Evolutionary conservation across 2,329 filamentous ascomycete genomes (phyloP), one percentile per base, ranked within the genome.

Genomic region (Monilinia laxa): DNA sequence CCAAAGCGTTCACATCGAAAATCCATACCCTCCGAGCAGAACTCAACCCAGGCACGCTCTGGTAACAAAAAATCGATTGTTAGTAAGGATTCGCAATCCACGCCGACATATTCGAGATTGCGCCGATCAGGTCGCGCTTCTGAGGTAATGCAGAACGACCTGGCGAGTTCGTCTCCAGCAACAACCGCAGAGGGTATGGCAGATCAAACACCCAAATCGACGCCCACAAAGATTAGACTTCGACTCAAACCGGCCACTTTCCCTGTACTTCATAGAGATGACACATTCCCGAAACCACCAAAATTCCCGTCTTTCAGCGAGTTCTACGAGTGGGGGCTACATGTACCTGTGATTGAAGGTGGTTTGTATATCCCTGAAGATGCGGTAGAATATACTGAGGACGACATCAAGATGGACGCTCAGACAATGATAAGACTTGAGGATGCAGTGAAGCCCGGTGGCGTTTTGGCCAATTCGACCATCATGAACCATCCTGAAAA

Each of bases 401-500:
- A 89, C 64, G 82, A 85, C 74, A 88, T 89, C 2, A 76, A 80
- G 55, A 83, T 84, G 64, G 93, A 97, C 77, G 93, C 92, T 1
- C 79, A 79, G 20, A 79, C 87, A n/a, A 85, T 95, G 23, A 71
- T 87, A 66, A 85, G 86, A 42, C 87, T 97, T 38, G 86, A 93
- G 71, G 80, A 87, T 58, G 93, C 92, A 70, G 87, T 87, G 4
- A 83, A 91, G 73, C 85, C 88, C 6, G 93, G 93, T 20, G 92
- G 92, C 2, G 76, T 93, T 4, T 82, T 97, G 38, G 92, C 90
- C 62, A 80, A 83, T 64, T 86, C 87, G 68, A 83, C 84, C 68
- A 89, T 88, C 2, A 80, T 89, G 31, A 95, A 91, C 72, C 83
- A 88, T 23, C 90, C 91, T 0, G 91, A 95, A 70, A 82, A 87